Base-by-base conservation (phyloP, 2,329 filamentous ascomycete species). In the Dothistroma septosporum region DNA sequence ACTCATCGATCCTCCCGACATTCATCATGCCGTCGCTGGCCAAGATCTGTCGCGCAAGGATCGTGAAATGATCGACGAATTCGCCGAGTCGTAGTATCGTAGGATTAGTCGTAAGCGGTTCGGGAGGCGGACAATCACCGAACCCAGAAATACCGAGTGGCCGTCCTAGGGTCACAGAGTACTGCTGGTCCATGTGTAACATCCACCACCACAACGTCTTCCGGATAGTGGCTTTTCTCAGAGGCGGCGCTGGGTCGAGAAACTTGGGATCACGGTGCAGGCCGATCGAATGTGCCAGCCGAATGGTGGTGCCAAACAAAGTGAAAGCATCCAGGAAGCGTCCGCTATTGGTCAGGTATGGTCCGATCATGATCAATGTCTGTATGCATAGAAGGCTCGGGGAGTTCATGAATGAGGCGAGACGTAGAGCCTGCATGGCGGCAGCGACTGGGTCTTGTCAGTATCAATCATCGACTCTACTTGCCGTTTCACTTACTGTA, bases 141-240 rank as follows among this genome's bases (percentile, higher is more conserved):
- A 80, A 74, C 21, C 77, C 78, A 53, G 78, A 80, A 35, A 81
- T 81, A 0, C 79, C 79, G 10, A 81, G 67, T 1, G 79, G 79
- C 37, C 79, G 72, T 21, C 79, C 79, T 0, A 81, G 72, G 0
- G 77, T 80, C 69, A 81, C 79, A 0, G 78, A 80, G 62, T 80
- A 81, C 53, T 81, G 76, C 59, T 80, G 78, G 53, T 82, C 79
- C 74, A 81, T 78, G 60, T 80, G 78, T n/a, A 82, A 66, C 73
- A 82, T 78, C 77, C 79, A 80, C 79, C 79, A 82, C 79, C 79
- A 82, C 1, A 81, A 69, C 16, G 76, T 76, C 55, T 76, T 77
- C 6, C 79, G 73, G 14, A 77, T 71, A 14, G 74, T 73, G 53
- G 74, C 75, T 64, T 81, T 78, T 24, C 74, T 72, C 8, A 76